Evolutionary conservation across 495 filamentous ascomycete species (phyloP), one percentile per base, ranked within the genome.

Genomic region (Talaromyces trachyspermus): DNA sequence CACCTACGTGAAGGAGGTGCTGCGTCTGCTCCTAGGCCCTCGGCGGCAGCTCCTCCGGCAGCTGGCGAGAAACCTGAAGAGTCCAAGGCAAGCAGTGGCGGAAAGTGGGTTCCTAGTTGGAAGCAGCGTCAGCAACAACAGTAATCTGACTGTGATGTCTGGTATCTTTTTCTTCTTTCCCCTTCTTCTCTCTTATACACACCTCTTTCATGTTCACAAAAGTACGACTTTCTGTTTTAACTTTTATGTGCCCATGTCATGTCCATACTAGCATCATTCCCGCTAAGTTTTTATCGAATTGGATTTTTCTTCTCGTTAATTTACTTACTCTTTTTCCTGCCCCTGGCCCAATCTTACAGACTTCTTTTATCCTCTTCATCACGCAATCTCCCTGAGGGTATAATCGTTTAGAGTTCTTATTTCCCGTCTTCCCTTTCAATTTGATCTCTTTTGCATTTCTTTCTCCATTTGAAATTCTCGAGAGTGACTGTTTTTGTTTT

Each of bases 61-160:
- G 48, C 51, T 61, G 50, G 49, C 50, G 62, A 59, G 35, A 55
- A 57, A 54, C 52, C 64, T 33, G 61, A 65, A 53, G 65, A 70
- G 54, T 50, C 61, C 44, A 64, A 63, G 54, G 39, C 51, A 24
- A 45, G 47, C 26, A 30, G 51, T 47, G 53, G 52, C 25, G 57
- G 59, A 39, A 69, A 64, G 52, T 72, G 69, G 69, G 68, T 71
- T 22, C 69, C 69, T 15, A 58, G 58, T 35, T 71, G 62, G 63
- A 72, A 67, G 61, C 67, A 66, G 54, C 63, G 65, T 52, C 61
- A 69, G 47, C 40, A 49, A 30, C 33, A 49, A 24, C 22, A 23
- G 24, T 48, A 37, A 40, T 23, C 14, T 17, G 11, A 9, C 6
- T 17, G 27, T 23, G 15, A 45, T 23, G 27, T 45, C 32, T 43